Percentiles rank a stretch among this genome's conserved stretches.
Conservation (phyloP, 176 grass and related monocot genomes). For the Triticum aestivum region DNA sequence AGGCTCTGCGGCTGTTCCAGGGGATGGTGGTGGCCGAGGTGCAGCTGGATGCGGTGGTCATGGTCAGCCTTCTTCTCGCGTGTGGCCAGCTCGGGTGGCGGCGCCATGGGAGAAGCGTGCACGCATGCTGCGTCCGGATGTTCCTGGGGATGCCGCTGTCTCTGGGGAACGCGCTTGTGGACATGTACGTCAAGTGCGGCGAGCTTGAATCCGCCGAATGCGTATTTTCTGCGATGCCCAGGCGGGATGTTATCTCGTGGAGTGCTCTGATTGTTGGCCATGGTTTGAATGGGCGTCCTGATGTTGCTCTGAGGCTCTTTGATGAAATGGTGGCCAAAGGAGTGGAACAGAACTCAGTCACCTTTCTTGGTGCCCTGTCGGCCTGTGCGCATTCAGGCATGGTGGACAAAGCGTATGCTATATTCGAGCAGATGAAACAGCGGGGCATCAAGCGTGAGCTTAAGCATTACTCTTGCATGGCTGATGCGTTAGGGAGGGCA, state of each 20-base stretch:
- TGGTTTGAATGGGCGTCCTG: conserved; percentile 58
- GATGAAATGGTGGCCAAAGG: conserved; percentile 48
- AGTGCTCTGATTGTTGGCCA: conserved; percentile 70
- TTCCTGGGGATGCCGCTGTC: conserved; percentile 30
- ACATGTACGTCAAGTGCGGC: conserved; percentile 79
- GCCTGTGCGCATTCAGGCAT: conserved; percentile 67
- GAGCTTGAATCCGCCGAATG: conserved; percentile 53
- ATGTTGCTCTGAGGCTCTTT: conserved; percentile 52
- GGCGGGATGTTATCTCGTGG: conserved; percentile 77
- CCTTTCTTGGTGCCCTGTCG: conserved; percentile 70
- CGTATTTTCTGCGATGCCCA: conserved; percentile 46
- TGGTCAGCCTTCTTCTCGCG: conserved; percentile 68
- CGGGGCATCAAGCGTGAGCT: conserved; percentile 43
- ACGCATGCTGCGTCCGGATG: conserved; percentile 44
- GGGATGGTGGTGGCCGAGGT: conserved; percentile 40
- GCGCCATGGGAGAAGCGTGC: conserved; percentile 46
- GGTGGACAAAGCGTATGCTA: conserved; percentile 54
- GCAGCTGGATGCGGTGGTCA: conserved; percentile 57
- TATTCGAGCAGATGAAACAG: conserved; percentile 54
- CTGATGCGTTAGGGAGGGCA: conserved; percentile 59
- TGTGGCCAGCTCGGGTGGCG: conserved; percentile 58
- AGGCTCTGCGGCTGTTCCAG: conserved; percentile 47
- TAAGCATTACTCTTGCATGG: conserved; percentile 77
- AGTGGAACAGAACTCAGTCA: conserved; percentile 49
- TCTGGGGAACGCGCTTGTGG: conserved; percentile 62